Base-by-base conservation (phyloP, 2,329 filamentous ascomycete species). In the Waltergamsia citrina region DNA sequence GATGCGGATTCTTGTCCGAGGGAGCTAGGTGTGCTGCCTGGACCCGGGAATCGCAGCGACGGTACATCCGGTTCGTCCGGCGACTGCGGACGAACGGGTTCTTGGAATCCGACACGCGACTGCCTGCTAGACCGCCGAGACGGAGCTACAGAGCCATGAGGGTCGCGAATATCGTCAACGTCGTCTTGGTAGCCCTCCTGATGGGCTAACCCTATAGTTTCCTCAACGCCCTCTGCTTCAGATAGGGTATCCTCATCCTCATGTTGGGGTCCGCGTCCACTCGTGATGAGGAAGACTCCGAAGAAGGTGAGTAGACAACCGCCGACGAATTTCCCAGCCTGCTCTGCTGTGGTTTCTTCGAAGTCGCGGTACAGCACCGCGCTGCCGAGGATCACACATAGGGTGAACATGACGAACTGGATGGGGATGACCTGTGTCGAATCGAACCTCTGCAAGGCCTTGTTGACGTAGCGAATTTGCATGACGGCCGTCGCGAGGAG, bases 401-500 rank as follows among this genome's bases (percentile, higher is more conserved):
- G 69, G 0, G 92, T 98, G 56, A 98, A 98, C 42, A 93, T 74
- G 32, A 98, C 92, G 48, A 98, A 98, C 51, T 98, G 92, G 11
- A 92, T 92, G 0, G 92, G 92, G 42, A 98, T 98, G 45, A 98
- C 92, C 54, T 95, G 87, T 0, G 92, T 98, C 6, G 92, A 94
- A 56, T 95, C 86, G 62, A 96, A 98, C 30, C 85, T 78, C 54
- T 95, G 88, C 34, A 98, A 67, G 2, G 73, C 70, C 44, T 72
- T 84, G 62, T 96, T 98, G 53, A 98, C 74, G 53, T 96, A 98
- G 52, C 86, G 90, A 47, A 98, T 90, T 60, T 98, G 92, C 82
- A 96, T 87, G 39, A 98, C 67, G 6, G 92, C 92, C 2, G 90
- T 96, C 29, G 66, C 72, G 14, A 92, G 68, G 18, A 98, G 71